Evolutionary conservation across 345 rosid genomes (phyloP), one percentile per base, ranked within the genome.

Genomic region (Bretschneidera sinensis): DNA sequence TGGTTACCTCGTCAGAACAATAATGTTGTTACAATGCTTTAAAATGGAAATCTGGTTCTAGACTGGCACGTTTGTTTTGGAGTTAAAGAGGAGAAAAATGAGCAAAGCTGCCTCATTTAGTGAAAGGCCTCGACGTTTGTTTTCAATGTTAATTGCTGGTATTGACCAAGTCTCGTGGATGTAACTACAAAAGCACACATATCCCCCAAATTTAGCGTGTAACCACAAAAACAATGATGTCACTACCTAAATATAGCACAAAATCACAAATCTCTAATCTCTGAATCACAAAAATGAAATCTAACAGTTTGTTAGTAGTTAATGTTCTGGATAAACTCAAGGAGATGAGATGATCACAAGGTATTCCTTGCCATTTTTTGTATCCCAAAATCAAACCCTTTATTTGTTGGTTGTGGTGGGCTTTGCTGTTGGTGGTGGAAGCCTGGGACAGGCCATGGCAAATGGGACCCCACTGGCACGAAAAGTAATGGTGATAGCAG

Each of bases 401-500:
- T 39, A 14, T 39, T 14, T 39, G 15, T 39, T 39, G 45, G 45
- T 39, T 1, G 2, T 5, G 45, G 45, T 2, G 11, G 45, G 4
- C 10, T 39, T 13, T 39, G 16, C 16, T 14, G 11, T 13, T 39
- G 45, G 33, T 28, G 33, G 33, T 28, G 33, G 33, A 28, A 2
- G 33, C 33, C 5, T 28, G 33, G 33, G 8, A 71, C 35, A 34
- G 72, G 69, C 64, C 15, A 74, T 74, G 78, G 78, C 65, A 69
- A 66, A 62, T 19, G 48, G 67, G 33, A 59, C 59, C 51, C 18
- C 74, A 60, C 67, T 59, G 45, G 61, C 86, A 16, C 74, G 86
- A 43, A 81, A n/a, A 74, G 81, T 89, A 17, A 81, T 89, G 88
- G 85, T 85, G n/a, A n/a, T n/a, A n/a, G 95, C 81, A 17, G 95